Conservation (phyloP, 768 basidiomycete species). For the Rhodotorula sphaerocarpa region DNA sequence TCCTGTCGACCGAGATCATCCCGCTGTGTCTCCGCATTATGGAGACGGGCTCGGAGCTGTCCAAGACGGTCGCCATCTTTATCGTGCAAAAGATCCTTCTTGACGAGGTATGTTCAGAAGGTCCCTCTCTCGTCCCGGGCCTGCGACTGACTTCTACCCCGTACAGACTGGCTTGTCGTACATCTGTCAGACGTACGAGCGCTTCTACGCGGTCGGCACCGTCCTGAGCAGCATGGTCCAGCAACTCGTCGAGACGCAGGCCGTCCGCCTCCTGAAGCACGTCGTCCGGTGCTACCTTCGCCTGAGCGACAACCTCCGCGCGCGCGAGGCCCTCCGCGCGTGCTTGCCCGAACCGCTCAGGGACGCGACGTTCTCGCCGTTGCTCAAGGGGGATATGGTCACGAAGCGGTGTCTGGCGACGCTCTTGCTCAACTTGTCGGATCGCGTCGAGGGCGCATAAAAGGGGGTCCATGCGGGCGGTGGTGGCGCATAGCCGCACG, state of each 20-base stretch:
- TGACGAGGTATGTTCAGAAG: conserved; percentile 94
- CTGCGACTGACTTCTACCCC: not conserved
- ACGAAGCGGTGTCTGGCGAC: conserved; percentile 90
- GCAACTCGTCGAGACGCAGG: conserved; percentile 94
- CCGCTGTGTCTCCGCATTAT: conserved; percentile 98
- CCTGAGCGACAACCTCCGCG: conserved; percentile 89
- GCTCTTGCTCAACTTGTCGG: conserved; percentile 67
- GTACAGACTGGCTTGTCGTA: conserved; percentile 65
- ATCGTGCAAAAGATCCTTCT: conserved; percentile 94
- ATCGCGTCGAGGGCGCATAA: conserved; percentile 36
- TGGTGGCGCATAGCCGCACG: too few species aligned
- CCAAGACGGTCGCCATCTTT: conserved; percentile 98
- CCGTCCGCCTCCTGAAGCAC: conserved; percentile 89
- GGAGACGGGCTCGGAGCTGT: conserved; percentile 97
- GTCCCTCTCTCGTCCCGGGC: too few species aligned
- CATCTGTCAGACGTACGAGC: conserved; percentile 99
- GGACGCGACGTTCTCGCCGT: conserved; percentile 80
- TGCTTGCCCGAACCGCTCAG: conserved; percentile 91
- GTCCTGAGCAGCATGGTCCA: conserved; percentile 98
- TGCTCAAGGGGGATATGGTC: conserved; percentile 97
- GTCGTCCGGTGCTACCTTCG: conserved; percentile 95
- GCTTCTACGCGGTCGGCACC: conserved; percentile 97
- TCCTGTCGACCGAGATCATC: conserved; percentile 98
- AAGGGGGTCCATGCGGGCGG: too few species aligned
- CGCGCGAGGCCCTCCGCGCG: conserved; percentile 86